Evolutionary conservation across 2,329 filamentous ascomycete species (phyloP).

Genomic region (Cucurbitaria berberidis): DNA sequence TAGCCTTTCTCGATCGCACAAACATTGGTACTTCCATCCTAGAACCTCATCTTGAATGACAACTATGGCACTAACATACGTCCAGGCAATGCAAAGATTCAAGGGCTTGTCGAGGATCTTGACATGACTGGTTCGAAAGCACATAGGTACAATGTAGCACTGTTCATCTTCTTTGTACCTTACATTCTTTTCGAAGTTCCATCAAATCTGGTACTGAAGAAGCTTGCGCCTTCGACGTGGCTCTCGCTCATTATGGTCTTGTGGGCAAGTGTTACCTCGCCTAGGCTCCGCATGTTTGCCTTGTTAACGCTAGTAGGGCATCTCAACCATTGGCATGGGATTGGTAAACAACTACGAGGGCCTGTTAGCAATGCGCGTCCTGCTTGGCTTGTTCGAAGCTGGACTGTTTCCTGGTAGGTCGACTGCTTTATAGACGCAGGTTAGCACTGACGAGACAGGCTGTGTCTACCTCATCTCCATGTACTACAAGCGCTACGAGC

Average conservation of each 20-base stretch:
- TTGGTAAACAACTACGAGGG: conserved; percentile 55
- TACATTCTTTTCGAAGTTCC: conserved; percentile 48
- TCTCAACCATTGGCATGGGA: conserved; percentile 54
- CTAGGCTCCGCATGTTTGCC: not conserved
- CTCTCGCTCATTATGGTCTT: conserved; percentile 46
- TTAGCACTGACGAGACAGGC: conserved; percentile 16
- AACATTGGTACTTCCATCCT: conserved; percentile 36
- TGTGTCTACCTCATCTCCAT: conserved; percentile 43
- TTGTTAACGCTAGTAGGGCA: conserved; percentile 17
- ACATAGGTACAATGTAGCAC: conserved; percentile 45
- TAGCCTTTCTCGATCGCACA: conserved; percentile 43
- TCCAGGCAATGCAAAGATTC: conserved; percentile 50
- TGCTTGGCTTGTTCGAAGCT: conserved; percentile 48
- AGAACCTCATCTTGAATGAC: not conserved
- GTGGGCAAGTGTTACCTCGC: conserved; percentile 38
- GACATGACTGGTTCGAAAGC: conserved; percentile 42
- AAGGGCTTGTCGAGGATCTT: conserved; percentile 48
- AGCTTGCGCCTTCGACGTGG: conserved; percentile 49
- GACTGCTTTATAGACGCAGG: not conserved
- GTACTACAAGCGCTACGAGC: conserved; percentile 54
- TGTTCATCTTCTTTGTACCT: conserved; percentile 49
- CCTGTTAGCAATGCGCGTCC: conserved; percentile 55
- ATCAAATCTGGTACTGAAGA: conserved; percentile 49
- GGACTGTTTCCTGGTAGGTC: conserved; percentile 39
- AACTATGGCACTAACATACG: not conserved